phyloP scores from a whole-genome alignment of 139 green algal species.

The Nannochloris sp. region DNA sequence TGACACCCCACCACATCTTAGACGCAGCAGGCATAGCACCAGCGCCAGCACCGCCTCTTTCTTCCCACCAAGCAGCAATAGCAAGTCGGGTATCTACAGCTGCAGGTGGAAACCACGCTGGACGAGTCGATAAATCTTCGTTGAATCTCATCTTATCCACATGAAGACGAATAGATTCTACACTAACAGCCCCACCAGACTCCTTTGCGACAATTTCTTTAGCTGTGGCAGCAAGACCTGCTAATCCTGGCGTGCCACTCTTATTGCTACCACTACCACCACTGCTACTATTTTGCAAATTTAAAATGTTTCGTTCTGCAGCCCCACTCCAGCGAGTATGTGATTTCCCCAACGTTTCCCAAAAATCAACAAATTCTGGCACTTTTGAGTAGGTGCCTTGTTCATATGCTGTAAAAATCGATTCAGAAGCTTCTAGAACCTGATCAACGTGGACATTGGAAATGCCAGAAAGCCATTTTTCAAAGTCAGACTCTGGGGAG shows the following conservation, averaged over 20 bases:
- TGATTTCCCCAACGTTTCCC: conserved; percentile 51
- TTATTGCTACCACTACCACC: not conserved
- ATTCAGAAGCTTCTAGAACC: conserved; percentile 57
- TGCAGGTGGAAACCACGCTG: conserved; percentile 55
- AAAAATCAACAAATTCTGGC: conserved; percentile 71
- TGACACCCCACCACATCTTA: not conserved
- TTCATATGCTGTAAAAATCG: conserved; percentile 54
- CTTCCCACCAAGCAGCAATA: not conserved
- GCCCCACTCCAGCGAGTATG: not conserved
- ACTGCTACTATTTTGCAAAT: not conserved
- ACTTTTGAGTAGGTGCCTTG: conserved; percentile 72
- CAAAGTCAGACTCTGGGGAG: not conserved
- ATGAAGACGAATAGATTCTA: not conserved
- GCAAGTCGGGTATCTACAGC: not conserved
- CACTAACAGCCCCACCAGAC: not conserved
- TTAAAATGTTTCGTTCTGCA: not conserved
- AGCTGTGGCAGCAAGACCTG: not conserved
- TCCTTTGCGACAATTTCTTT: not conserved
- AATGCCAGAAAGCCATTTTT: conserved; percentile 27
- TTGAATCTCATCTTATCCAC: conserved; percentile 52
- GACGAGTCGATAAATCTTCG: conserved; percentile 56
- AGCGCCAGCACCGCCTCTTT: not conserved
- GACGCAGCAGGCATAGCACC: too few relatives aligned
- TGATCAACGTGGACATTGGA: conserved; percentile 58
- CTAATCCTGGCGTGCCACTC: not conserved